A percentile compares a stretch with the other conserved stretches of the same genome.
Conservation (phyloP, 2,329 filamentous ascomycete species). For the Fusarium albosuccineum region DNA sequence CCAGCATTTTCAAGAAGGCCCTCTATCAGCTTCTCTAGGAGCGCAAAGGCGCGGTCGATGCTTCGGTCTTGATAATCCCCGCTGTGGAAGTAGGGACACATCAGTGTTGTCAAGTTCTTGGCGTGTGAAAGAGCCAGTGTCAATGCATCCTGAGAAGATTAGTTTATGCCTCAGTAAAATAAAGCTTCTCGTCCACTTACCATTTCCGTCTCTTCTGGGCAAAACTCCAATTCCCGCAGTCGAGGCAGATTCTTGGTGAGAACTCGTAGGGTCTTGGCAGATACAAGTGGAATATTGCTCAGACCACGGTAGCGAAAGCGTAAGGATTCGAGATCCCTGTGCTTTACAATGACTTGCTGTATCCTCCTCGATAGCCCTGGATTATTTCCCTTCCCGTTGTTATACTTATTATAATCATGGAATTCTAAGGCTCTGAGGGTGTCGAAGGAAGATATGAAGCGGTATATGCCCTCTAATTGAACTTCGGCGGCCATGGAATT, state of each 20-base stretch:
- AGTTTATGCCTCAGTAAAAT: accelerated
- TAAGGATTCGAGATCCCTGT: background rate
- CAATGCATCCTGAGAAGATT: background rate
- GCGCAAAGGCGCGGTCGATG: background rate
- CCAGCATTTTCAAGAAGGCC: background rate
- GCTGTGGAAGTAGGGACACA: background rate
- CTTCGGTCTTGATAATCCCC: too few relatives aligned
- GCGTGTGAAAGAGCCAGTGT: background rate
- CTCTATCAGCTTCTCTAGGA: accelerated
- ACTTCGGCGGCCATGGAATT: background rate
- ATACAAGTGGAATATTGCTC: accelerated
- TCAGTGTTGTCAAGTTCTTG: background rate
- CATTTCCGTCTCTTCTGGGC: background rate
- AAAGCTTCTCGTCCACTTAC: background rate
- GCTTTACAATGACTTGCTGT: background rate
- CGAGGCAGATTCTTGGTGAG: background rate
- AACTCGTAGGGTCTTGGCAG: accelerated
- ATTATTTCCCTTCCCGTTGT: accelerated
- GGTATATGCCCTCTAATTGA: background rate
- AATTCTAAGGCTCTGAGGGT: constrained; percentile 1
- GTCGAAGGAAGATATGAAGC: constrained; percentile 17
- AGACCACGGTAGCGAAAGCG: background rate
- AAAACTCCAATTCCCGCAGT: background rate
- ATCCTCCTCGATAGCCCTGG: background rate
- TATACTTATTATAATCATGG: background rate